Evolutionary conservation across 2,329 filamentous ascomycete genomes (phyloP).

Genomic region (Clonostachys rosea): DNA sequence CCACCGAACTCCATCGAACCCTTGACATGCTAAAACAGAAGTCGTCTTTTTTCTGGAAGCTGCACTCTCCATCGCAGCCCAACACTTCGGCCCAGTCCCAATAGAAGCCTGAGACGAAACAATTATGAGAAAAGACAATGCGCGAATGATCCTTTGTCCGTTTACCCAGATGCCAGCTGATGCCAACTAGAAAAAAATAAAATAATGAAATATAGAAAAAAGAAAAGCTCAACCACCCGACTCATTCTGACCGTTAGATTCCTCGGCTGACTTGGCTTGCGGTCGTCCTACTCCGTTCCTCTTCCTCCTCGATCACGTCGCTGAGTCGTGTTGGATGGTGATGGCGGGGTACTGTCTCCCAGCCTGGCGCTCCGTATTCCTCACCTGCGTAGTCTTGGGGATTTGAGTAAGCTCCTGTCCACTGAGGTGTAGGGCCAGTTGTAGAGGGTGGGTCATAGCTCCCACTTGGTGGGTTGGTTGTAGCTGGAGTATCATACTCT

Average conservation of each 20-base stretch:
- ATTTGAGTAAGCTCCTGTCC: slow-evolving; percentile 7
- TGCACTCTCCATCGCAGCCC: too few species aligned
- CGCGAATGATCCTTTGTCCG: too few species aligned
- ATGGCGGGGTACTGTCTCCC: slow-evolving; percentile 74
- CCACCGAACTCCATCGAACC: too few species aligned
- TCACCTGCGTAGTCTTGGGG: slow-evolving; percentile 58
- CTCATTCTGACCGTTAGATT: background rate
- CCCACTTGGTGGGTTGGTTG: slow-evolving; percentile 30
- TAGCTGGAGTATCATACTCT: slow-evolving; percentile 52
- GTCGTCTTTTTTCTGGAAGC: too few species aligned
- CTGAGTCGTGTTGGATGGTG: slow-evolving; percentile 86
- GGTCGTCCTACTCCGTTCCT: slow-evolving; percentile 73
- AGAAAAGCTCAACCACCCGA: background rate
- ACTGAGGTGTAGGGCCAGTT: slow-evolving; percentile 8
- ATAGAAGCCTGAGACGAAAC: too few species aligned
- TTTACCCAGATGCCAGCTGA: too few species aligned
- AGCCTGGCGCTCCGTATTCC: slow-evolving; percentile 63
- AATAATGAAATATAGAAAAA: background rate
- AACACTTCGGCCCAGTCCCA: too few species aligned
- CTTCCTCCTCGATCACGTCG: slow-evolving; percentile 83
- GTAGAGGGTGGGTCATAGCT: slow-evolving; percentile 21
- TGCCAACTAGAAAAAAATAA: too few species aligned
- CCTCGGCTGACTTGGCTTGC: slow-evolving; percentile 56
- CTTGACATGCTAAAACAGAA: too few species aligned
- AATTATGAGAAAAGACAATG: too few species aligned